These are phyloP conservation scores for Geosmithia flava DNA, from an alignment of 2,329 filamentous ascomycete genomes.

Conservation along the genomic window DNA sequence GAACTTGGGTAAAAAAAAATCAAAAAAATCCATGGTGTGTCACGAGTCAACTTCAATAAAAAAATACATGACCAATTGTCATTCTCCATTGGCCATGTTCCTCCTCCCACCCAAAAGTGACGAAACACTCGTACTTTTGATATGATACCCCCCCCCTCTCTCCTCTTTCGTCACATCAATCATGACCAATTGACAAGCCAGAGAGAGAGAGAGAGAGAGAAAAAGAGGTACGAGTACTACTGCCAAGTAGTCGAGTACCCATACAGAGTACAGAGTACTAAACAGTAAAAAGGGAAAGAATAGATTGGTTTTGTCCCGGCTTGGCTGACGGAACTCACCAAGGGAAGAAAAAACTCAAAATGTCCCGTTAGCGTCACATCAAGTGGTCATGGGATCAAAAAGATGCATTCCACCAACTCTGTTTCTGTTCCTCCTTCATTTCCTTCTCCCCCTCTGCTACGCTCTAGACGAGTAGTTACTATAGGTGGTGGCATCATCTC, in stretches of 20 bases:
- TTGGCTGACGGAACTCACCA: conserved; percentile 1
- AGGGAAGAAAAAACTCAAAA: too few relatives aligned
- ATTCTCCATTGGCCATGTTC: background rate
- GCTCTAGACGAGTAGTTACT: too few relatives aligned
- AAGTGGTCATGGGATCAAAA: conserved; percentile 16
- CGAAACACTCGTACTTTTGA: conserved; percentile 5
- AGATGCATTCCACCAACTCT: conserved; percentile 9
- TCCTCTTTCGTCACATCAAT: conserved; percentile 2
- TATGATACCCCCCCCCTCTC: background rate
- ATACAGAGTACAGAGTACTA: too few relatives aligned
- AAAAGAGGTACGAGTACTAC: background rate
- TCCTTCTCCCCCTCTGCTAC: too few relatives aligned
- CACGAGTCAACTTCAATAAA: too few relatives aligned
- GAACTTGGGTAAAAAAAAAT: too few relatives aligned
- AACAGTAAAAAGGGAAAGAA: too few relatives aligned
- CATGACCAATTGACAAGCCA: too few relatives aligned
- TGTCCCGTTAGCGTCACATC: conserved; percentile 13
- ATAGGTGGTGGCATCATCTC: too few relatives aligned
- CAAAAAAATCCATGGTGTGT: too few relatives aligned
- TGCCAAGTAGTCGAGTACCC: background rate
- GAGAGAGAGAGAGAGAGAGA: too few relatives aligned
- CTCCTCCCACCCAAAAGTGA: background rate
- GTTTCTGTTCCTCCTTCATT: background rate
- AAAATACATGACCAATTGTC: conserved; percentile 6
- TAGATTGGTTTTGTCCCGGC: background rate